Conservation (phyloP, 1,284 basidiomycete genomes). For the Flammula alnicola region DNA sequence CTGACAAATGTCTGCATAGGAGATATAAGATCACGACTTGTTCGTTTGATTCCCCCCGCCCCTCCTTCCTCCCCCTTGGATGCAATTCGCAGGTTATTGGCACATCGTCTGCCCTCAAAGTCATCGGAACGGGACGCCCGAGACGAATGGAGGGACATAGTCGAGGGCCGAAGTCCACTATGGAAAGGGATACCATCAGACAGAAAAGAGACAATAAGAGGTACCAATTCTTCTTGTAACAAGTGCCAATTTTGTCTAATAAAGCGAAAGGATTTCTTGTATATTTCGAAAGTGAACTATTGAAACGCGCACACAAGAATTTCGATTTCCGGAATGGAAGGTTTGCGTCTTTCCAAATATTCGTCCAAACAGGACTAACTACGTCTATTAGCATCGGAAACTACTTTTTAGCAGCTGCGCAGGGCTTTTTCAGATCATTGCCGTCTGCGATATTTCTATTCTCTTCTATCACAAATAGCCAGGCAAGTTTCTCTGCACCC, state of each 20-base stretch:
- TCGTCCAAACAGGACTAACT: slow-evolving; percentile 2
- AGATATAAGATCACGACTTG: slow-evolving; percentile 82
- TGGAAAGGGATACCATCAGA: slow-evolving; percentile 93
- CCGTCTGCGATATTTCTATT: slow-evolving; percentile 97
- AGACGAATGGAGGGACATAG: slow-evolving; percentile 90
- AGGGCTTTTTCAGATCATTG: slow-evolving; percentile 86
- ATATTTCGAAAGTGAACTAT: slow-evolving; percentile 86
- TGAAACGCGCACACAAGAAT: slow-evolving; percentile 88
- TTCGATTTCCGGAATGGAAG: slow-evolving; percentile 90
- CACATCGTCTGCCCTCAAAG: slow-evolving; percentile 78
- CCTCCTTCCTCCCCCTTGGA: slow-evolving; percentile 62
- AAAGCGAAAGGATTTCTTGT: slow-evolving; percentile 77
- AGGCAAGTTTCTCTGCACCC: slow-evolving; percentile 36
- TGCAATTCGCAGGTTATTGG: slow-evolving; percentile 77
- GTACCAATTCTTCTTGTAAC: slow-evolving; percentile 37
- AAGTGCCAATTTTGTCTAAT: slow-evolving; percentile 2
- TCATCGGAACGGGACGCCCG: slow-evolving; percentile 78
- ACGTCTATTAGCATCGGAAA: slow-evolving; percentile 70
- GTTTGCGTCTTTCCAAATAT: slow-evolving; percentile 47
- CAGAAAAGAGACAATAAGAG: slow-evolving; percentile 89
- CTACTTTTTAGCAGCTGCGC: slow-evolving; percentile 87
- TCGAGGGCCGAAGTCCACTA: slow-evolving; percentile 84
- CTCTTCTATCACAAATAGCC: slow-evolving; percentile 86
- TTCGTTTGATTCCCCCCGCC: slow-evolving; percentile 77
- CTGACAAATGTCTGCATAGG: slow-evolving; percentile 44